These are phyloP conservation scores for Clathrus columnatus DNA, from an alignment of 768 basidiomycete genomes.

Conservation along the genomic window DNA sequence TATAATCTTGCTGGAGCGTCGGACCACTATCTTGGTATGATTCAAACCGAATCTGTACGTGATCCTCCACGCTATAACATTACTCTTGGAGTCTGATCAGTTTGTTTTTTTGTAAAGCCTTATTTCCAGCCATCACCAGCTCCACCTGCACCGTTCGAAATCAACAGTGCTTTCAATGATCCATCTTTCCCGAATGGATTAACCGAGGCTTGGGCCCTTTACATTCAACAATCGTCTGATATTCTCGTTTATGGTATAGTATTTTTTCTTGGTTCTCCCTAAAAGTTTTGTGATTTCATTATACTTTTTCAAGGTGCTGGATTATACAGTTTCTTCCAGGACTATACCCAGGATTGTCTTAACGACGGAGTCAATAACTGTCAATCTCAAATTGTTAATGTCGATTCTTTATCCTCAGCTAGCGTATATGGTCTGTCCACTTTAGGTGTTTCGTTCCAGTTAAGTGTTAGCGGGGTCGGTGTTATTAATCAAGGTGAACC, in stretches of 20 bases:
- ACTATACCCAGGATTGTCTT: slow-evolving; percentile 45
- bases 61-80: background rate
- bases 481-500: slow-evolving; percentile 35
- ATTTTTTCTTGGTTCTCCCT: background rate
- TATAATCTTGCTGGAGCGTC: slow-evolving; percentile 53
- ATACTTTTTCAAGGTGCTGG: slow-evolving; percentile 41
- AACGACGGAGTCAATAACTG: slow-evolving; percentile 30
- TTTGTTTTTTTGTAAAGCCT: slow-evolving; percentile 32
- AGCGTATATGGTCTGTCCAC: slow-evolving; percentile 53
- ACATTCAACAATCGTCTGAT: slow-evolving; percentile 40
- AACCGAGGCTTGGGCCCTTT: slow-evolving; percentile 47
- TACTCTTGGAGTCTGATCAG: background rate
- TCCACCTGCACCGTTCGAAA: slow-evolving; percentile 46
- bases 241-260: slow-evolving; percentile 54
- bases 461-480: slow-evolving; percentile 40
- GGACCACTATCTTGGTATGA: slow-evolving; percentile 62
- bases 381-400: slow-evolving; percentile 47
- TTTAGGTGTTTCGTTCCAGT: slow-evolving; percentile 41
- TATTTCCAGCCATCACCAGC: slow-evolving; percentile 58
- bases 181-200: slow-evolving; percentile 36
- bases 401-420: slow-evolving; percentile 41
- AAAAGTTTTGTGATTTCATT: background rate
- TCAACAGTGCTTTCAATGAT: slow-evolving; percentile 39
- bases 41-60: slow-evolving; percentile 64
- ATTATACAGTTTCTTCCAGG: slow-evolving; percentile 61